Evolutionary conservation across 2,329 filamentous ascomycete genomes (phyloP).

Genomic region (Fusarium continuum): DNA sequence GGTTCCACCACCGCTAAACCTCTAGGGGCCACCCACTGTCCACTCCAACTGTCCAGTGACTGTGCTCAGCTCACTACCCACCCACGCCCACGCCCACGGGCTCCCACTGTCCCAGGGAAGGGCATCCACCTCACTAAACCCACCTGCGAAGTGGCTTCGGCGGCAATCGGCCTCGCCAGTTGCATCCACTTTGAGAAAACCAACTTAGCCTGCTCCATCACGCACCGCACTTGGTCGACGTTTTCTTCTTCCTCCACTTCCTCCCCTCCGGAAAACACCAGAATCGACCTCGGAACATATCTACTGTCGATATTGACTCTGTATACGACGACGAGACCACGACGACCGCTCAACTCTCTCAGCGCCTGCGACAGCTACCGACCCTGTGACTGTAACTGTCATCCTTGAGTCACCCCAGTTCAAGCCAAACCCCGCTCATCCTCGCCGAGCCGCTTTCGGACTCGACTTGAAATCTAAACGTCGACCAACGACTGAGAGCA

Average conservation of each 20-base stretch:
- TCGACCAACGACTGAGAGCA: slow-evolving; percentile 9
- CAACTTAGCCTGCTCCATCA: slow-evolving; percentile 31
- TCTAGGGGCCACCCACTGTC: slow-evolving; percentile 9
- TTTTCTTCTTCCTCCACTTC: slow-evolving; percentile 43
- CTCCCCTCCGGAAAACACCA: slow-evolving; percentile 27
- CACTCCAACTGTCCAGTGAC: slow-evolving; percentile 18
- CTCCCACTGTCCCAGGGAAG: neutral
- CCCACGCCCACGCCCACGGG: slow-evolving; percentile 26
- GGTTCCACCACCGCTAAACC: slow-evolving; percentile 21
- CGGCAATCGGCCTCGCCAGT: slow-evolving; percentile 42
- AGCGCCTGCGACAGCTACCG: neutral
- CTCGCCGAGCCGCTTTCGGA: slow-evolving; percentile 26
- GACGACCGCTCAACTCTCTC: slow-evolving; percentile 4
- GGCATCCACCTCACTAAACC: slow-evolving; percentile 19
- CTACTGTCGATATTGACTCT: slow-evolving; percentile 8
- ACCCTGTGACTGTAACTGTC: slow-evolving; percentile 2
- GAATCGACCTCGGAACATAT: slow-evolving; percentile 24
- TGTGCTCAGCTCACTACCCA: slow-evolving; percentile 34
- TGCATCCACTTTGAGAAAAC: slow-evolving; percentile 42
- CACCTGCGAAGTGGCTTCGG: slow-evolving; percentile 40
- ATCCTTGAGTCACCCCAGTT: slow-evolving; percentile 33
- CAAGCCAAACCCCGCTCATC: slow-evolving; percentile 41
- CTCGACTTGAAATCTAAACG: neutral
- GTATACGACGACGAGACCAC: slow-evolving; percentile 16
- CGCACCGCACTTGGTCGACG: slow-evolving; percentile 18